phyloP scores from a whole-genome alignment of 371 early-diverging fungal species.

The Rhizopus microsporus region DNA sequence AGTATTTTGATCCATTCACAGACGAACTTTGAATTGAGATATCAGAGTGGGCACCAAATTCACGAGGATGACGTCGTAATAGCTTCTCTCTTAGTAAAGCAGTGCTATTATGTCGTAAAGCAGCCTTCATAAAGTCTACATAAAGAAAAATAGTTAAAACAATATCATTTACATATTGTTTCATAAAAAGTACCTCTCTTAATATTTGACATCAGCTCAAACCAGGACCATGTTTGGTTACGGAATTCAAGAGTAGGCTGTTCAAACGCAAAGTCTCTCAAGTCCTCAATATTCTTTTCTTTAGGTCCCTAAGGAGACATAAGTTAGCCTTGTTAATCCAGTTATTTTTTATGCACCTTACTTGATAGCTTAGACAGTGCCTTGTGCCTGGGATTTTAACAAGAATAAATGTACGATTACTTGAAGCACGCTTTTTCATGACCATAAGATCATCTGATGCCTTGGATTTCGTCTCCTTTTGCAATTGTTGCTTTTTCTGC shows the following conservation, averaged over 20 bases:
- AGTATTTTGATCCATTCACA: neutral
- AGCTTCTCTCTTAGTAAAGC: slow-evolving; percentile 51
- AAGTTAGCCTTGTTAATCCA: neutral
- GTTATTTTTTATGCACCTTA: slow-evolving; percentile 19
- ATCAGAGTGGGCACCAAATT: neutral
- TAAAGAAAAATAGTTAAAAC: neutral
- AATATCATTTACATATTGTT: neutral
- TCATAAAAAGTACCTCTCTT: slow-evolving; percentile 55
- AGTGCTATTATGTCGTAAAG: slow-evolving; percentile 44
- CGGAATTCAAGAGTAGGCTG: slow-evolving; percentile 74
- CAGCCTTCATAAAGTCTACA: slow-evolving; percentile 49
- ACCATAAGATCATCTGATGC: slow-evolving; percentile 35
- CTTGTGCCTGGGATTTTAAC: slow-evolving; percentile 70
- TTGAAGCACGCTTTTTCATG: slow-evolving; percentile 71
- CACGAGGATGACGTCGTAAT: slow-evolving; percentile 42
- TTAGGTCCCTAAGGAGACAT: slow-evolving; percentile 50
- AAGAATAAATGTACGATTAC: slow-evolving; percentile 68
- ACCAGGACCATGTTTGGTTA: slow-evolving; percentile 76
- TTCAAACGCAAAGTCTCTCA: slow-evolving; percentile 66
- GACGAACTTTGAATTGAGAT: neutral
- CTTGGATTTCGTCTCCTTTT: slow-evolving; percentile 11
- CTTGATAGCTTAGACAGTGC: slow-evolving; percentile 72
- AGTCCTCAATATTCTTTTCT: slow-evolving; percentile 72
- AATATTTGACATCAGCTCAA: slow-evolving; percentile 60
- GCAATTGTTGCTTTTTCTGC: slow-evolving; percentile 5